Conservation (phyloP, 2,329 filamentous ascomycete species). For the Penicillium sp. region DNA sequence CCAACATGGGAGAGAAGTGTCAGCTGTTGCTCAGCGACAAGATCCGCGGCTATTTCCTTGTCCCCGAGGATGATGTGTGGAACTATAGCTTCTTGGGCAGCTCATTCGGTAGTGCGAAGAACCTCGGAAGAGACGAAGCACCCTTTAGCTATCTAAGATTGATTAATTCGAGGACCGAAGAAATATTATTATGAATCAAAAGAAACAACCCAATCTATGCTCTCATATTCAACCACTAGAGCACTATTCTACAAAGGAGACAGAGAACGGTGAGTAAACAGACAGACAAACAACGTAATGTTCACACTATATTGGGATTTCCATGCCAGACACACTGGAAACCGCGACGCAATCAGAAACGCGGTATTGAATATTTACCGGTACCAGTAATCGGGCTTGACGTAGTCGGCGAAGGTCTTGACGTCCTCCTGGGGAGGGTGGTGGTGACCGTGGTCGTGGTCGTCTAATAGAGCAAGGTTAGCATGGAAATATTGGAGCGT, state of each 20-base stretch:
- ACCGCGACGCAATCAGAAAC: conserved; percentile 7
- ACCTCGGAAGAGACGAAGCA: conserved; percentile 37
- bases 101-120: conserved; percentile 82
- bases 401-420: conserved; percentile 95
- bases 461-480: conserved; percentile 28
- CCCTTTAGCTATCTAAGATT: too few relatives aligned
- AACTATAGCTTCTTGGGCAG: conserved; percentile 99
- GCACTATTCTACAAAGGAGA: conserved; percentile 33
- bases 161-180: too few relatives aligned
- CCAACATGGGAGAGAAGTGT: conserved; percentile 90
- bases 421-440: conserved; percentile 70
- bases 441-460: conserved; percentile 42
- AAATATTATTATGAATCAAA: background rate
- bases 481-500: background rate
- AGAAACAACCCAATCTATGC: conserved; percentile 13
- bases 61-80: conserved; percentile 87
- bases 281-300: conserved; percentile 21
- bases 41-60: conserved; percentile 93
- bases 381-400: conserved; percentile 94
- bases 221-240: conserved; percentile 32
- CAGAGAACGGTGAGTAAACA: conserved; percentile 22
- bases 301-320: conserved; percentile 22
- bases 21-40: conserved; percentile 91
- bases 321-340: conserved; percentile 3
- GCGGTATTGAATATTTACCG: conserved; percentile 37